Conservation (phyloP, 352 stramenopile genomes). For the Phytophthora sojae region DNA sequence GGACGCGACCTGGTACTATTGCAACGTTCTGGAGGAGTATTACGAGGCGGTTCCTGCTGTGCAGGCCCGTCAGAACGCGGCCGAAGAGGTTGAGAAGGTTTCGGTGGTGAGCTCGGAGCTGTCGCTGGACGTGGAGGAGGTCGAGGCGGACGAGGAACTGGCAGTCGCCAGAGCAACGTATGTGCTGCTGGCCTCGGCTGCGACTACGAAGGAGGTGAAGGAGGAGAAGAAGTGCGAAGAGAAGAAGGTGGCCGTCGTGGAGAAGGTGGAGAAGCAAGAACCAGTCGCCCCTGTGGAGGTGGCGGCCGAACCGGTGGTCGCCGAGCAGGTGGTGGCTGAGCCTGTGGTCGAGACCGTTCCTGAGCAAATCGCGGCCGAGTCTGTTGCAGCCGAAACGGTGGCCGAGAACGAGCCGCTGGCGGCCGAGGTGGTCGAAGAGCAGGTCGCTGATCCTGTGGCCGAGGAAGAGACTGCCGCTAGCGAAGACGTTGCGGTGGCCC, state of each 20-base stretch:
- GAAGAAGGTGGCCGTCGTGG: not conserved
- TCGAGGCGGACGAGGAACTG: conserved; percentile 28
- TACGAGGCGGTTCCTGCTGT: conserved; percentile 14
- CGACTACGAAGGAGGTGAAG: conserved; percentile 10
- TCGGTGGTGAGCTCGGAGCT: not conserved
- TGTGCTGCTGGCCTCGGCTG: conserved; percentile 15
- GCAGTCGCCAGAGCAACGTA: conserved; percentile 25
- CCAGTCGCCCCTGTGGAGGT: not conserved
- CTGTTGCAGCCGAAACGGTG: conserved; percentile 3
- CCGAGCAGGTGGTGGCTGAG: not conserved
- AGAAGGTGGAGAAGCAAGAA: not conserved
- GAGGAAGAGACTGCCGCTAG: not conserved
- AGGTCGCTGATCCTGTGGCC: not conserved
- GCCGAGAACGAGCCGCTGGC: not conserved
- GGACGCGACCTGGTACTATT: conserved; percentile 34
- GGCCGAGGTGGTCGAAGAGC: not conserved
- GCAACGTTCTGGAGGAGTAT: conserved; percentile 25
- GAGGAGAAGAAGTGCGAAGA: not conserved
- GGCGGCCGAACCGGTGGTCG: conserved; percentile 2
- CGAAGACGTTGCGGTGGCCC: not conserved
- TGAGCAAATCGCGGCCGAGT: conserved; percentile 4
- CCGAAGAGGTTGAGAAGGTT: not conserved
- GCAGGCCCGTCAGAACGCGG: conserved; percentile 24
- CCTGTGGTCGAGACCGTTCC: not conserved
- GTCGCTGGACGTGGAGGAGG: not conserved